These are phyloP conservation scores for Monotropa hypopitys DNA, from an alignment of 179 eudicot species.

Conservation along the genomic window DNA sequence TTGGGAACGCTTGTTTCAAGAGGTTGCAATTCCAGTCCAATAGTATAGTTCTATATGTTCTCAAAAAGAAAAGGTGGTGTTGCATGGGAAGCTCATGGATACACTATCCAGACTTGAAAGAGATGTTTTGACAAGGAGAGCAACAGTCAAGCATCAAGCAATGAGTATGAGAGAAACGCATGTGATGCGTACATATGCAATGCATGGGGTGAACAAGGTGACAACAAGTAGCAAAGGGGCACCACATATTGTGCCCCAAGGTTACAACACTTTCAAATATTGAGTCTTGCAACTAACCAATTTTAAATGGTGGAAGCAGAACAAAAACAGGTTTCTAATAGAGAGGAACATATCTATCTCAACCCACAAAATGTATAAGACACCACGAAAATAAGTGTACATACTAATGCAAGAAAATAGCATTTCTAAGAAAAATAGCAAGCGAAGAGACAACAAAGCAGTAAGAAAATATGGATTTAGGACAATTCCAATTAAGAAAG, in stretches of 20 bases:
- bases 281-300: no score
- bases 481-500: not conserved
- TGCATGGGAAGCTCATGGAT: not conserved
- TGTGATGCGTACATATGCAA: not conserved
- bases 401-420: not conserved
- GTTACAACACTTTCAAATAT: no score
- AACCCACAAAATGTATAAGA: not conserved
- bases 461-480: not conserved
- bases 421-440: not conserved
- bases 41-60: not conserved
- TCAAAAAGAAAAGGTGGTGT: no score
- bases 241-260: not conserved
- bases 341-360: not conserved
- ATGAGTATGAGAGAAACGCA: no score
- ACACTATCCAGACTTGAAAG: not conserved
- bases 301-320: not conserved
- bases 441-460: slow-evolving; percentile 1
- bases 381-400: not conserved
- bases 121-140: no score
- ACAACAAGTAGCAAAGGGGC: not conserved
- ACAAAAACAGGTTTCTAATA: not conserved
- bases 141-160: no score
- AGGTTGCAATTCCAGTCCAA: no score
- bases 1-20: not conserved
- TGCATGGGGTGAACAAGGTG: not conserved